Percentiles rank a stretch among this genome's conserved stretches.
Evolutionary conservation across 768 basidiomycete genomes (phyloP).

Genomic region (Phaffia australis): DNA sequence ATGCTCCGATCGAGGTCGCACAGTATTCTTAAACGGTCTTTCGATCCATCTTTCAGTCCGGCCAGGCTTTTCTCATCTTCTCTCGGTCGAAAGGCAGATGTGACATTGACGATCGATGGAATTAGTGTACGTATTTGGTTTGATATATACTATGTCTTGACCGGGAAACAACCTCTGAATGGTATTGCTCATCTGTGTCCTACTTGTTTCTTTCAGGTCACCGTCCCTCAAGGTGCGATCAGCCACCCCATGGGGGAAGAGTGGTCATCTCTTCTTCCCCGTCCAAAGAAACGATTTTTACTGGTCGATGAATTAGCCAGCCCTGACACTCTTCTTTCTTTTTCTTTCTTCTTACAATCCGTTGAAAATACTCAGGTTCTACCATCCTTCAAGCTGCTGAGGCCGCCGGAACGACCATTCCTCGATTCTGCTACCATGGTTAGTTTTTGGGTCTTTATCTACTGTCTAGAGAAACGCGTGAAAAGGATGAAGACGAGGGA

Average conservation of each 20-base stretch:
- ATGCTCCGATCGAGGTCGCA: neutral
- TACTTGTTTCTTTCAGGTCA: slow-evolving; percentile 48
- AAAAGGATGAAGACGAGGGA: too few relatives aligned
- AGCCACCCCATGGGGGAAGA: neutral
- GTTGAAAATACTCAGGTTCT: slow-evolving; percentile 18
- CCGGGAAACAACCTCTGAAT: too few relatives aligned
- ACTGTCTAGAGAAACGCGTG: too few relatives aligned
- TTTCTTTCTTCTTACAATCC: neutral
- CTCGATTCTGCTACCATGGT: slow-evolving; percentile 35
- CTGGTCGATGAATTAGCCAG: too few relatives aligned
- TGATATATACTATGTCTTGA: too few relatives aligned
- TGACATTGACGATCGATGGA: slow-evolving; percentile 90
- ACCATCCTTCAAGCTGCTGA: slow-evolving; percentile 33
- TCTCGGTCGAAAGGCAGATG: slow-evolving; percentile 37
- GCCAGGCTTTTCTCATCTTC: slow-evolving; percentile 31
- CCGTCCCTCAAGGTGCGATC: slow-evolving; percentile 78
- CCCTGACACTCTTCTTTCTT: too few relatives aligned
- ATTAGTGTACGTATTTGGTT: slow-evolving; percentile 45
- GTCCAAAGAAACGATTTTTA: neutral
- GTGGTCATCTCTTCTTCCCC: neutral
- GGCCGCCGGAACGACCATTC: slow-evolving; percentile 34
- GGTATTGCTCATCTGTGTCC: neutral
- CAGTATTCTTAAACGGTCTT: neutral
- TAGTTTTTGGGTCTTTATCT: neutral
- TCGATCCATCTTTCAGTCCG: neutral